These are phyloP conservation scores for Monosporascus sp. DNA, from an alignment of 2,329 filamentous ascomycete species.

Conservation along the genomic window DNA sequence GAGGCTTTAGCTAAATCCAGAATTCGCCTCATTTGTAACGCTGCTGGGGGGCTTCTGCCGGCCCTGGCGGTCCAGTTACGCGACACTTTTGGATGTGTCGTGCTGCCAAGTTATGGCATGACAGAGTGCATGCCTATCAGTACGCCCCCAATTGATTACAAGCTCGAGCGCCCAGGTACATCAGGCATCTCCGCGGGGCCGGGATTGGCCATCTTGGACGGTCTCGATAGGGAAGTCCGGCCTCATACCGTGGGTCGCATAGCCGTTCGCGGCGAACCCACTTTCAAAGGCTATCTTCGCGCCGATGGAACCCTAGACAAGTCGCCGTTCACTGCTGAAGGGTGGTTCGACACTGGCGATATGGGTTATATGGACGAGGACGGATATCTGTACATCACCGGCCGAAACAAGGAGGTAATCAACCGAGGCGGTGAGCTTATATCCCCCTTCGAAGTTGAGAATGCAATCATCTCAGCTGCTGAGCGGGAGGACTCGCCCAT, in stretches of 20 bases:
- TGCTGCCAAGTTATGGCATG: constrained; percentile 55
- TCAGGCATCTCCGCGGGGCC: constrained; percentile 48
- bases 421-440: constrained; percentile 55
- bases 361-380: constrained; percentile 46
- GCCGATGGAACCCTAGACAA: constrained; percentile 37
- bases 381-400: constrained; percentile 49
- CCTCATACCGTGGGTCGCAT: constrained; percentile 39
- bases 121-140: constrained; percentile 57
- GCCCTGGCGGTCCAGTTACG: constrained; percentile 43
- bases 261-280: constrained; percentile 45
- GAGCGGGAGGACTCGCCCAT: constrained; percentile 36
- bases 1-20: constrained; percentile 35
- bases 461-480: constrained; percentile 45
- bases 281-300: constrained; percentile 45
- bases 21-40: constrained; percentile 51
- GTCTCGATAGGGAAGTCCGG: constrained; percentile 25
- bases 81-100: constrained; percentile 44
- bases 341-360: constrained; percentile 53
- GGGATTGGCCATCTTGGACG: constrained; percentile 45
- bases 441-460: constrained; percentile 54
- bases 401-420: constrained; percentile 51
- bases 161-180: constrained; percentile 46
- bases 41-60: constrained; percentile 47
- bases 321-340: constrained; percentile 39
- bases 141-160: constrained; percentile 47